These are phyloP conservation scores for Penicillium malachiteum DNA, from an alignment of 495 filamentous ascomycete genomes.

Conservation along the genomic window DNA sequence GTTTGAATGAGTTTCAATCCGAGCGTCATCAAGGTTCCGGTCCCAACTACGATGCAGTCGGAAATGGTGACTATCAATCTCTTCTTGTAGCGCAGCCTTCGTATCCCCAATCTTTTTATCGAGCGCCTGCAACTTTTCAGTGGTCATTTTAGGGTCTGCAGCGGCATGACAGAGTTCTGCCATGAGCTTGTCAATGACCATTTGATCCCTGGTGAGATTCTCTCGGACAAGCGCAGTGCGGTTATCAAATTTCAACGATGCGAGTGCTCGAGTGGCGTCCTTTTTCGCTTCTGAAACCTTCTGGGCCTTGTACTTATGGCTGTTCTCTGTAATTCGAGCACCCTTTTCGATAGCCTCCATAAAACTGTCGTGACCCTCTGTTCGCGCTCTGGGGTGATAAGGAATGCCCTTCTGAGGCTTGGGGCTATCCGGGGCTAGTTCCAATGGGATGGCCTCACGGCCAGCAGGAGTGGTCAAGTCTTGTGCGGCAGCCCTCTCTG, in stretches of 20 bases:
- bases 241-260: slow-evolving; percentile 32
- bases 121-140: slow-evolving; percentile 31
- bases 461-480: slow-evolving; percentile 36
- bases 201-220: slow-evolving; percentile 23
- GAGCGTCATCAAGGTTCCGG: slow-evolving; percentile 23
- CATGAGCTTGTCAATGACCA: slow-evolving; percentile 26
- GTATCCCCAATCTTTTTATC: slow-evolving; percentile 21
- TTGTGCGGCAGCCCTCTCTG: slow-evolving; percentile 31
- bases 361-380: neutral
- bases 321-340: neutral
- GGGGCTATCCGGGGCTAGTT: slow-evolving; percentile 22
- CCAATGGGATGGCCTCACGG: slow-evolving; percentile 29
- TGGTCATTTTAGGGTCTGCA: slow-evolving; percentile 26
- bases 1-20: slow-evolving; percentile 10
- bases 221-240: slow-evolving; percentile 24
- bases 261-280: neutral
- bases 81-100: slow-evolving; percentile 5
- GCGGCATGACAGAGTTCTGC: slow-evolving; percentile 32
- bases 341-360: neutral
- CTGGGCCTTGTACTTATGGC: neutral
- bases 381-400: neutral
- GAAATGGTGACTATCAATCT: slow-evolving; percentile 21
- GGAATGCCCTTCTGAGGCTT: slow-evolving; percentile 7
- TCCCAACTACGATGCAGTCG: slow-evolving; percentile 11
- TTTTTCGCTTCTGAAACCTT: neutral